phyloP scores from a whole-genome alignment of 805 yeast genomes.

The Lachancea mirantina region DNA sequence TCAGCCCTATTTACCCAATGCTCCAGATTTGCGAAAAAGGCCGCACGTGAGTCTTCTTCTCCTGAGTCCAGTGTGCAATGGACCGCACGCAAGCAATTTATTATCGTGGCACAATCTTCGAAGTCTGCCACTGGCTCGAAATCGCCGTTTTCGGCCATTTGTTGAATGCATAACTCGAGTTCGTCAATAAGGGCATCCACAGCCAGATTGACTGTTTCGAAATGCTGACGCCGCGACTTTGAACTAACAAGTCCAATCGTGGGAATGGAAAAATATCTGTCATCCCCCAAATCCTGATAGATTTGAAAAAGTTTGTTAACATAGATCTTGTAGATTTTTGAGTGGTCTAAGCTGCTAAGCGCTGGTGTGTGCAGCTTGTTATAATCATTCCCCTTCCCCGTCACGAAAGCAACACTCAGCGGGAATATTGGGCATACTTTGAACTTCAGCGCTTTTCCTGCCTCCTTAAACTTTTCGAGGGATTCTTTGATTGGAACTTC shows the following conservation, averaged over 20 bases:
- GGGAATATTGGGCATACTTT: slow-evolving; percentile 40
- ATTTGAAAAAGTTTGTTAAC: slow-evolving; percentile 45
- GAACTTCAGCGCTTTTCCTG: slow-evolving; percentile 36
- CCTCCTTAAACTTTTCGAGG: slow-evolving; percentile 29
- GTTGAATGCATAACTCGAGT: slow-evolving; percentile 29
- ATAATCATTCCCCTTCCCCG: slow-evolving; percentile 28
- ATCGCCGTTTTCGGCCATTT: slow-evolving; percentile 27
- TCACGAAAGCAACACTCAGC: slow-evolving; percentile 36
- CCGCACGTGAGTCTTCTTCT: slow-evolving; percentile 5
- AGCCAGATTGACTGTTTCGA: slow-evolving; percentile 32
- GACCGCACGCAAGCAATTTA: slow-evolving; percentile 52
- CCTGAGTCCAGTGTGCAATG: slow-evolving; percentile 26
- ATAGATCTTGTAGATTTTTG: slow-evolving; percentile 39
- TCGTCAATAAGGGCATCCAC: slow-evolving; percentile 30
- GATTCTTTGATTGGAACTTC: slow-evolving; percentile 14
- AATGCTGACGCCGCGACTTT: slow-evolving; percentile 31
- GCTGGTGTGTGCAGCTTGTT: slow-evolving; percentile 38
- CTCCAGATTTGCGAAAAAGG: slow-evolving; percentile 35
- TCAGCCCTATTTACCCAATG: slow-evolving; percentile 68
- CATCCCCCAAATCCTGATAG: slow-evolving; percentile 44
- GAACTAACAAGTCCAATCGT: slow-evolving; percentile 35
- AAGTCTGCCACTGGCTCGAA: slow-evolving; percentile 31
- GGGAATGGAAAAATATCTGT: slow-evolving; percentile 36
- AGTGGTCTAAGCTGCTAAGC: slow-evolving; percentile 35
- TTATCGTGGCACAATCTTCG: slow-evolving; percentile 43